These are phyloP conservation scores for Nakaseomyces sp. DNA, from an alignment of 1,139 yeast species.

Conservation along the genomic window DNA sequence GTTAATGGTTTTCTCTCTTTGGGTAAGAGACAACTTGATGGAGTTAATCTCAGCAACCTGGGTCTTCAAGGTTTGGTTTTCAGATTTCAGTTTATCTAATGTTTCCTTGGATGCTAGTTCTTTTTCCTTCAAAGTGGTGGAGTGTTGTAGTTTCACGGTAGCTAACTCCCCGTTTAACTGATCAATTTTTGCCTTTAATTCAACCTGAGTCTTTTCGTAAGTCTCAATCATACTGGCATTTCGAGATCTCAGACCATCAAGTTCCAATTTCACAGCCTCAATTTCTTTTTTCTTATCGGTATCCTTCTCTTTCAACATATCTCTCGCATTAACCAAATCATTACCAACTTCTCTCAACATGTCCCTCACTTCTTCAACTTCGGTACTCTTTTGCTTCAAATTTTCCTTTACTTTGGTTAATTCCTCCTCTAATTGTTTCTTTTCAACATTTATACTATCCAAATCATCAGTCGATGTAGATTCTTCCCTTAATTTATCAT, in stretches of 20 bases:
- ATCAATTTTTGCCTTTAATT: slow-evolving; percentile 18
- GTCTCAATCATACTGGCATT: slow-evolving; percentile 22
- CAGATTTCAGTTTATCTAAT: slow-evolving; percentile 36
- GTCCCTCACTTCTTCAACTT: slow-evolving; percentile 45
- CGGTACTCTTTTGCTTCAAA: slow-evolving; percentile 23
- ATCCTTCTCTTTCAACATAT: slow-evolving; percentile 20
- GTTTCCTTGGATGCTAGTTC: slow-evolving; percentile 23
- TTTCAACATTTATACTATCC: slow-evolving; percentile 1
- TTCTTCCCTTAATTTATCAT: slow-evolving; percentile 14
- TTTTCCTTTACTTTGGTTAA: slow-evolving; percentile 9
- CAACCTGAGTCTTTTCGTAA: slow-evolving; percentile 29
- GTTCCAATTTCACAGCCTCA: slow-evolving; percentile 14
- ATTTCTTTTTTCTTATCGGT: slow-evolving; percentile 11
- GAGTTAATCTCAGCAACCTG: slow-evolving; percentile 19
- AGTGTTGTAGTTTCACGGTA: slow-evolving; percentile 1
- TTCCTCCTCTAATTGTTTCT: slow-evolving; percentile 10
- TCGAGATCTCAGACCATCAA: slow-evolving; percentile 13
- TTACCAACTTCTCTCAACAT: slow-evolving; percentile 68
- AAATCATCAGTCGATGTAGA: slow-evolving; percentile 6
- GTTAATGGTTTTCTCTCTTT: slow-evolving; percentile 43
- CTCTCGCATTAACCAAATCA: slow-evolving; percentile 47
- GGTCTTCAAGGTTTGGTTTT: slow-evolving; percentile 31
- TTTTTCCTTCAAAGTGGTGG: slow-evolving; percentile 20
- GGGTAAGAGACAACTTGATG: slow-evolving; percentile 26
- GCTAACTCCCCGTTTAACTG: slow-evolving; percentile 9